Base-by-base conservation (phyloP, 805 yeast species). In the Metschnikowia cubensis region DNA sequence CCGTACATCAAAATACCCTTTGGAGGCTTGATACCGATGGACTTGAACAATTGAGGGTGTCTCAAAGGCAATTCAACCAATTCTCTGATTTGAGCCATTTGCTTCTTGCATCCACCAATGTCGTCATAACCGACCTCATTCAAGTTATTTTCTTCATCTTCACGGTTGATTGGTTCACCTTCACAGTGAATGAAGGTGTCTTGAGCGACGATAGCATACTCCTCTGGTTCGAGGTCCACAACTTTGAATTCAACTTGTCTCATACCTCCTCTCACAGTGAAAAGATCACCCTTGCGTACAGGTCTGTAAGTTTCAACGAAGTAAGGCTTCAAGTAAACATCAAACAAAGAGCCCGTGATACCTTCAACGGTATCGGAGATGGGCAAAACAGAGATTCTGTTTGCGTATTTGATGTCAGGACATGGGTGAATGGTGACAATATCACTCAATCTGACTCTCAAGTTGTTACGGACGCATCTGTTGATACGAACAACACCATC, bases 271-370 rank as follows among this genome's bases (percentile, higher is more conserved):
- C 99, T 84, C 22, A 89, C 98, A 43, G 92, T 83, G 72, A 94
- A 94, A 62, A 88, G 87, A 67, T 94, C 99, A 57, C 97, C 97
- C 68, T 91, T 92, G 73, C 97, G 87, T 36, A 94, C 97, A 3
- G 99, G 99, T 73, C 99, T 85, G 74, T 94, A 94, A 50, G 99
- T 97, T 74, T 94, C 99, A 41, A 94, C 97, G 67, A 94, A 94
- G 75, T 94, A 94, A 37, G 99, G 99, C 75, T 94, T 94, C 68
- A 94, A 80, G 75, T 86, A 94, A 21, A 91, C 96, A 64, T 94
- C 99, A 61, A 94, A 94, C 59, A 94, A 76, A 8, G 96, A 89
- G 56, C 99, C 99, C 14, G 97, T 94, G 53, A 94, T 79, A 55
- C 99, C 99, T 74, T 94, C 99, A 58, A 94, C 92, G 49, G 99